Base-by-base conservation (phyloP, 345 rosid species). In the Pugionium cornutum region DNA sequence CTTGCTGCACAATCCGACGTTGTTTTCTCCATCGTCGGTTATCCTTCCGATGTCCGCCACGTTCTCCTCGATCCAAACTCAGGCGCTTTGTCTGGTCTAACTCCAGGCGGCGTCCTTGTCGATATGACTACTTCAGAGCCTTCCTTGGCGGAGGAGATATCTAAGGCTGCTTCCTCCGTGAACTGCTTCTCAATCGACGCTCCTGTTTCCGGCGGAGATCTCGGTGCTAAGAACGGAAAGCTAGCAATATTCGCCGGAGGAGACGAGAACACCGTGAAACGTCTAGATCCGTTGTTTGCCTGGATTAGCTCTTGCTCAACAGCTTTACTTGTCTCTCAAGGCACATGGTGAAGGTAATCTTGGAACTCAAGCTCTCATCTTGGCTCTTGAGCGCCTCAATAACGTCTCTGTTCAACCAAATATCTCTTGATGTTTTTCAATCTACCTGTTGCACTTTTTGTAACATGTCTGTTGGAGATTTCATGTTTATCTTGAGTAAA, bases 61-160 rank as follows among this genome's bases (percentile, higher is more conserved):
- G 96, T 92, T 53, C 80, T 87, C 69, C 92, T 92, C 27, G 75
- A 91, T 39, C 80, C 96, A 67, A 36, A 69, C 63, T 7, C 84
- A 58, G 97, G 97, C 37, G 98, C 88, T 44, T 82, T 89, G 11
- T 60, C 81, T 3, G 91, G 87, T 72, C 97, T 92, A 68, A 79
- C 81, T 7, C 76, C 80, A 25, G 89, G 96, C 4, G 91, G 94
- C 7, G 55, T 92, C 58, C 84, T 92, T 49, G 91, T 92, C 18
- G 97, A 92, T 70, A 89, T 92, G 98, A 92, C 98, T 47, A 92
- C 98, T 5, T 92, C 96, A 4, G 97, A 92, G 52, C 98, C 97
- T 52, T 84, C 92, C 29, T 89, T 92, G 18, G 98, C 98, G 2
- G 70, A 66, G 53, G 97, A 92, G 66, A 82, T 92, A 33, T 68